Evolutionary conservation across 2,329 filamentous ascomycete species (phyloP), one percentile per base, ranked within the genome.

Genomic region (Penicillium sp.): DNA sequence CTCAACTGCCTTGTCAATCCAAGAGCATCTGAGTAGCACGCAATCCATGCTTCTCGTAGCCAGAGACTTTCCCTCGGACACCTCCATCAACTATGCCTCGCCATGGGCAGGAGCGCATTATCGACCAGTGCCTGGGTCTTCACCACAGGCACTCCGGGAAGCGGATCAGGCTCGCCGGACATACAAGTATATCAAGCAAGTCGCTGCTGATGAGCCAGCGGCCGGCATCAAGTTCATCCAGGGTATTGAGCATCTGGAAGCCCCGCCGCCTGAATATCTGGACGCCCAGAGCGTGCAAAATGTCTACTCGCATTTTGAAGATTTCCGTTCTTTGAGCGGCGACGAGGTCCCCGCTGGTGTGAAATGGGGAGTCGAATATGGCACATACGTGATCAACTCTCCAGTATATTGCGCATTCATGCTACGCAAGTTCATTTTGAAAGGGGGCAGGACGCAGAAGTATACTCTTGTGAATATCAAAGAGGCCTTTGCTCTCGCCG

Each of bases 101-200:
- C 75, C 76, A 33, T 79, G 77, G 75, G 78, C 79, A 1, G 79
- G 79, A 24, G 79, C 78, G 1, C 79, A 82, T 65, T 81, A 79
- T 61, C 75, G 79, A 1, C 79, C 79, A 0, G 73, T 80, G 3
- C 79, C 78, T 1, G 75, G 73, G 7, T 66, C 70, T 22, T 70
- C 72, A 1, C 64, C 78, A 27, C 74, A 78, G 64, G 59, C 69
- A 33, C 54, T 69, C 39, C 62, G 69, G 6, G 77, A 81, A 66
- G 69, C 71, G 31, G 39, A 62, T 14, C 74, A 79, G 66, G 77
- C 74, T 3, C 64, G 68, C 14, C 68, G 69, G 18, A 80, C 79
- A 1, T 79, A 75, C 47, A 57, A 73, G 1, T 67, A 69, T 24
- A 74, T 81, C 64, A 75, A 75, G 54, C 59, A 58, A 6, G 65